phyloP scores from a whole-genome alignment of 2,329 filamentous ascomycete species.

The Cladosporium halotolerans region DNA sequence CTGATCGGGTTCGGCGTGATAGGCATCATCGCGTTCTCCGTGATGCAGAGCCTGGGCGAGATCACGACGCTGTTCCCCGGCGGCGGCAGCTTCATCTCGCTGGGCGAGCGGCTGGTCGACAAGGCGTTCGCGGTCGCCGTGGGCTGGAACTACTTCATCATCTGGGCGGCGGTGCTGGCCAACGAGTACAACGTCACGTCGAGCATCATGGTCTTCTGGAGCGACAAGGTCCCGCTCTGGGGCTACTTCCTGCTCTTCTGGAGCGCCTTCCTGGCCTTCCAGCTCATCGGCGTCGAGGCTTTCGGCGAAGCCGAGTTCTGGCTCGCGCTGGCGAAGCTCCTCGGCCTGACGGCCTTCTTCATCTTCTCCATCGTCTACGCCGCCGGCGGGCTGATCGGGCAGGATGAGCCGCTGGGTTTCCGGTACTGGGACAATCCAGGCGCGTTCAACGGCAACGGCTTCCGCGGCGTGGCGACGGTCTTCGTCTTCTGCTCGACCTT shows the following conservation, averaged over 20 bases:
- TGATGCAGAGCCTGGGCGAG: slow-evolving; percentile 70
- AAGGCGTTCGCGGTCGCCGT: slow-evolving; percentile 62
- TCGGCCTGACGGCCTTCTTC: slow-evolving; percentile 34
- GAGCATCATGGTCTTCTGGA: slow-evolving; percentile 62
- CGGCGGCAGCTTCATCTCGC: slow-evolving; percentile 63
- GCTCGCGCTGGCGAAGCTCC: slow-evolving; percentile 37
- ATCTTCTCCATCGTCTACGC: slow-evolving; percentile 37
- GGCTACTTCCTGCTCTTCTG: slow-evolving; percentile 39
- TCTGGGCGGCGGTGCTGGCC: slow-evolving; percentile 59
- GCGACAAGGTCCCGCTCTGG: slow-evolving; percentile 41
- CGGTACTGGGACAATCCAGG: slow-evolving; percentile 37
- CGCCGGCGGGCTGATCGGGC: slow-evolving; percentile 25
- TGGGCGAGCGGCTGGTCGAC: slow-evolving; percentile 65
- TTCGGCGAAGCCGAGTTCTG: slow-evolving; percentile 42
- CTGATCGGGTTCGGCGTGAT: slow-evolving; percentile 69
- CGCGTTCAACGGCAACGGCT: slow-evolving; percentile 33
- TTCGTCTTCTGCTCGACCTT: slow-evolving; percentile 41
- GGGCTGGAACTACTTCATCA: slow-evolving; percentile 67
- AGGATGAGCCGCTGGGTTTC: slow-evolving; percentile 25
- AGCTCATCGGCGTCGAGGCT: slow-evolving; percentile 35
- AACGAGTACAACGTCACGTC: slow-evolving; percentile 67
- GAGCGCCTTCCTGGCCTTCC: slow-evolving; percentile 33
- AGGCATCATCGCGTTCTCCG: slow-evolving; percentile 59
- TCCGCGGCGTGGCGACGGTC: slow-evolving; percentile 36
- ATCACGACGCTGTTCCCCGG: slow-evolving; percentile 67